Evolutionary conservation across 2,329 filamentous ascomycete species (phyloP), one percentile per base, ranked within the genome.

Genomic region (Cercospora canescens): DNA sequence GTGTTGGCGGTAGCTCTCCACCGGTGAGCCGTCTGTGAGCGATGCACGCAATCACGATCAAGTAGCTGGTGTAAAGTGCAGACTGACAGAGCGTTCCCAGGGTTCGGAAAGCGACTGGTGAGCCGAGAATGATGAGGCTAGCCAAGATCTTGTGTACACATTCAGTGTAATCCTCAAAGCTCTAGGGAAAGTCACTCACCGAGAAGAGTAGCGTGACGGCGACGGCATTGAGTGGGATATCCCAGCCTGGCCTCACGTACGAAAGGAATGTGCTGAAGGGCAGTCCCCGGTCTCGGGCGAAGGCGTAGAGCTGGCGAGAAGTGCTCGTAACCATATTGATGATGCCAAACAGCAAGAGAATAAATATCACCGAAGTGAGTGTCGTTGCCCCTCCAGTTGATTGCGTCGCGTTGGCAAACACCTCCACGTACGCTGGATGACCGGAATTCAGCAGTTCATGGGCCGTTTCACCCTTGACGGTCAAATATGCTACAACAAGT

Each of bases 241-340:
- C 71, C 60, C 72, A 69, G 9, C 67, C 71, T 16, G 65, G 66
- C 68, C 73, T 58, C 8, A 78, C 73, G 8, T 55, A 66, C 5
- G 72, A 54, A 41, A 76, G 69, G 76, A 73, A 76, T 11, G 72
- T 63, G 63, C 61, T 72, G 56, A 75, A 73, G 75, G 77, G 78
- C 52, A 79, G 63, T 9, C 76, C 79, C 18, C 77, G 74, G 67
- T 81, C 79, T 14, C 79, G 73, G 3, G 81, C 80, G 65, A 83
- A 82, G 0, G 80, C 80, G 64, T 74, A 83, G 1, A 78, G 70
- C 76, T 82, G 79, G 14, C 80, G 76, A 18, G 78, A 80, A 3
- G 78, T 78, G 6, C 78, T 76, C 35, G 80, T 79, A 2, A 83
- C 83, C 55, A 69, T 69, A 7, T 67, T 68, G 6, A 67, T 69